Evolutionary conservation across 2,329 filamentous ascomycete species (phyloP).

Genomic region (Leptosphaerulina australis): DNA sequence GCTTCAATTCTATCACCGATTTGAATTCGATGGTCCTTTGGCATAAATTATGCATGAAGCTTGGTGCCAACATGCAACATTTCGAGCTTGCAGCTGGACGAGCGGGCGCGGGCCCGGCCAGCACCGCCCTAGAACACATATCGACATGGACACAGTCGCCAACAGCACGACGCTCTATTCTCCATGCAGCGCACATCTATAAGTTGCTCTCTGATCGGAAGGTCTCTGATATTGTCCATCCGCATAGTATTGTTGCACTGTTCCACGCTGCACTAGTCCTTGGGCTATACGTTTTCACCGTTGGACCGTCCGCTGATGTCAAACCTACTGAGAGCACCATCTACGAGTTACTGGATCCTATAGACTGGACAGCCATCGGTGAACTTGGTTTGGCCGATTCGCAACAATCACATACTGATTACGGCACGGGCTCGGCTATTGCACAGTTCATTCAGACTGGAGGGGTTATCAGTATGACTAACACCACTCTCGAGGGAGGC

Average conservation of each 20-base stretch:
- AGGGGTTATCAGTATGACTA: slow-evolving; percentile 56
- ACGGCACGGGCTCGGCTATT: slow-evolving; percentile 42
- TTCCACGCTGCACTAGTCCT: slow-evolving; percentile 60
- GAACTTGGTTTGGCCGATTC: slow-evolving; percentile 53
- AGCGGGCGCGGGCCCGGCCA: slow-evolving; percentile 54
- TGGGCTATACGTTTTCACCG: slow-evolving; percentile 60
- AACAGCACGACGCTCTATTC: slow-evolving; percentile 56
- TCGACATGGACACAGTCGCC: slow-evolving; percentile 58
- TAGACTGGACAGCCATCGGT: slow-evolving; percentile 57
- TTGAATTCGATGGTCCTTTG: slow-evolving; percentile 59
- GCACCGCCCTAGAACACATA: slow-evolving; percentile 58
- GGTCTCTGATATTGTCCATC: slow-evolving; percentile 59
- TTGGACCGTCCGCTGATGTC: slow-evolving; percentile 34
- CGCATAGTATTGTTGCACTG: slow-evolving; percentile 57
- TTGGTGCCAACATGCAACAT: slow-evolving; percentile 59
- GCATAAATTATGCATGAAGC: slow-evolving; percentile 60
- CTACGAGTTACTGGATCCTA: slow-evolving; percentile 57
- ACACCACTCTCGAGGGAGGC: slow-evolving; percentile 56
- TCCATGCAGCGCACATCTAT: slow-evolving; percentile 61
- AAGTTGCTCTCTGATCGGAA: slow-evolving; percentile 59
- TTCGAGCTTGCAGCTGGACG: slow-evolving; percentile 61
- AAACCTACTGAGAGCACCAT: slow-evolving; percentile 34
- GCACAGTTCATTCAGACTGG: slow-evolving; percentile 57
- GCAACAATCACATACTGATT: slow-evolving; percentile 25
- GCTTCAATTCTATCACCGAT: slow-evolving; percentile 46